Base-by-base conservation (phyloP, 148 eudicot species). In the Rhododendron vialii region DNA sequence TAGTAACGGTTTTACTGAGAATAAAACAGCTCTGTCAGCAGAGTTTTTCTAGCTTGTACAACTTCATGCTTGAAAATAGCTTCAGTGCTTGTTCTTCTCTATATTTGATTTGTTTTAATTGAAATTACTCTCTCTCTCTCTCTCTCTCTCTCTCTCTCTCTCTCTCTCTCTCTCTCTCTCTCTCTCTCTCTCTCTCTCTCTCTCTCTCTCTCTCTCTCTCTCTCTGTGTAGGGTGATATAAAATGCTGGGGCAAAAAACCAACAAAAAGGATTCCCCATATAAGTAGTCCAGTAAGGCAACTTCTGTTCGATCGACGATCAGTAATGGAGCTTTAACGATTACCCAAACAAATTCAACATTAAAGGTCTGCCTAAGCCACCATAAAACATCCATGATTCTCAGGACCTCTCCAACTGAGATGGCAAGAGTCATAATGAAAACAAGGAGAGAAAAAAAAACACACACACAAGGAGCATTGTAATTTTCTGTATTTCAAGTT, bases 21-120 rank as follows among this genome's bases (percentile, higher is more conserved):
- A 41, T 82, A 55, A 57, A 41, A 86, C 59, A 75, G 84, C 36
- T 20, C 84, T 55, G 82, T 82, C 41, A 35, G 22, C 57, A 10
- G 14, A 36, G 69, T 48, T 53, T 71, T 43, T 47, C 43, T 12
- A n/a, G 26, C 45, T 65, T 55, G 33, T 33, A 43, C 14, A 10
- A 17, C 43, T 41, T 78, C 47, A 69, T 80, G 53, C 35, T 86
- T 47, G 69, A 53, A 53, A 51, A 63, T 28, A 12, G 65, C 65
- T 80, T 51, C 41, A 18, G 63, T 30, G 38, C 63, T 80, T 80
- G 82, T 51, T 80, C 5, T 51, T 50, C 18, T 48, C 24, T 28
- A 30, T 28, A 15, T 51, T 51, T 51, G 15, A 51, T 51, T 18
- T 47, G 18, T 61, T 22, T 61, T 61, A 9, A 11, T 61, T 61